Evolutionary conservation across 257 asterid genomes (phyloP), one percentile per base, ranked within the genome.

Genomic region (Coffea eugenioides): DNA sequence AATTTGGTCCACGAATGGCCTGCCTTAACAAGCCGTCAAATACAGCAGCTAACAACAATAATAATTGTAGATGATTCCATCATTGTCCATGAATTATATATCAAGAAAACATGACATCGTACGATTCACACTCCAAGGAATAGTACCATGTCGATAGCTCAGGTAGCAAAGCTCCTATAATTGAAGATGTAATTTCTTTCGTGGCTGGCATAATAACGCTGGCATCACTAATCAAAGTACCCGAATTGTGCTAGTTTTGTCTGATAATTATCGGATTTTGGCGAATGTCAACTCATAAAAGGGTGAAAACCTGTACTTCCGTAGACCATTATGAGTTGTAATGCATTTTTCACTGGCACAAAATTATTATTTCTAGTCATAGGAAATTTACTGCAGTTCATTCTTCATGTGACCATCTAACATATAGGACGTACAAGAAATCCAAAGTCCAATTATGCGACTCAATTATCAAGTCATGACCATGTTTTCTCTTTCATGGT

Each of bases 1-100:
- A 18, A 25, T 0, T 52, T 43, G 74, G 27, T 49, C 74, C 45
- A 70, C 0, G 0, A 70, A 23, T 43, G 27, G 43, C 59, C 71
- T 59, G 16, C n/a, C 71, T 43, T 41, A 45, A 52, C 45, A 43
- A 41, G 79, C 79, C 79, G 79, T 69, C 79, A 62, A 45, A 76
- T 49, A 75, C 61, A 75, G 51, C 10, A 14, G 34, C 48, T 67
- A 18, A 74, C 41, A 20, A 41, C 6, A 20, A 41, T 13, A 27
- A 76, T 64, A 43, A 76, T 25, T 64, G 72, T 48, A 12, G 43
- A 46, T n/a, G 43, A 25, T n/a, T 71, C 41, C 31, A 48, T 25
- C 2, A 12, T 8, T 69, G 34, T 67, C 21, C 2, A 31, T 25
- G 14, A 64, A 25, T 31, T 23, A 0, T 0, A 6, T 21, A 23